A percentile compares a stretch with the other conserved stretches of the same genome.
phyloP scores from a whole-genome alignment of 164 flowering plant species.

The grape (Vitis vinifera) region ASM3070453v1 NC_081815.1:2190001-2190500 shows the following conservation, averaged over 20 bases:
- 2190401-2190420: background rate
- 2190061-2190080: background rate
- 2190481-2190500: background rate
- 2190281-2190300: background rate
- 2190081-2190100: background rate
- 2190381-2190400: background rate
- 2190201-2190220: background rate
- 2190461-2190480: background rate
- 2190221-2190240: background rate
- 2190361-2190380: background rate
- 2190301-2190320: background rate
- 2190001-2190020: background rate
- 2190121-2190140: background rate
- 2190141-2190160: background rate
- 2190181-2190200: background rate
- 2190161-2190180: background rate
- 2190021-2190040: background rate
- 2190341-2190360: background rate
- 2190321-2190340: background rate
- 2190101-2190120: background rate
- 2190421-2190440: background rate
- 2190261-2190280: background rate
- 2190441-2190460: background rate
- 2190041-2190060: background rate
- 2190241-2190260: background rate